Evolutionary conservation across 2,329 filamentous ascomycete genomes (phyloP).

Genomic region (Fusarium cicatricum): DNA sequence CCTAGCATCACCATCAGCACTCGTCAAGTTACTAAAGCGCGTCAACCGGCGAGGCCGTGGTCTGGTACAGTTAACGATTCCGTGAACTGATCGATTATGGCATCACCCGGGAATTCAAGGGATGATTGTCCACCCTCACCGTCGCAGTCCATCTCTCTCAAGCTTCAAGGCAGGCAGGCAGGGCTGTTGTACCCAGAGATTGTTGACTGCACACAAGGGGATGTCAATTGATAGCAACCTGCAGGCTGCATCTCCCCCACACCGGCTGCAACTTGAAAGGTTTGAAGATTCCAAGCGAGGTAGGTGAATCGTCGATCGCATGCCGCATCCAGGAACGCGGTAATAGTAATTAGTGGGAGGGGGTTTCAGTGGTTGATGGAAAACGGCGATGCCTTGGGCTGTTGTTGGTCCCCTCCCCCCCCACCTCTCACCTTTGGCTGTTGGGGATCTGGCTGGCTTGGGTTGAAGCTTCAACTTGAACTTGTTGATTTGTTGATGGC

Average conservation of each 20-base stretch:
- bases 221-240: conserved; percentile 14
- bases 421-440: too few relatives aligned
- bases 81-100: not conserved
- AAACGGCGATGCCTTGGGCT: not conserved
- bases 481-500: not conserved
- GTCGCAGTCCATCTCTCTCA: conserved; percentile 6
- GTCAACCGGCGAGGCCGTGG: conserved; percentile 4
- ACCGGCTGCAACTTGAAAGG: conserved; percentile 20
- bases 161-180: too few relatives aligned
- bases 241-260: conserved; percentile 29
- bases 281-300: conserved; percentile 24
- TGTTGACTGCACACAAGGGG: too few relatives aligned
- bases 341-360: not conserved
- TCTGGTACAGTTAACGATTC: too few relatives aligned
- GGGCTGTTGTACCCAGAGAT: not conserved
- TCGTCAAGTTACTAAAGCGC: not conserved
- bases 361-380: not conserved
- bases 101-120: not conserved
- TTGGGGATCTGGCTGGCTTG: conserved; percentile 7
- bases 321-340: conserved; percentile 14
- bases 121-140: conserved; percentile 9
- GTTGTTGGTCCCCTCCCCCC: too few relatives aligned
- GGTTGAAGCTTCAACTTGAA: not conserved
- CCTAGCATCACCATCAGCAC: too few relatives aligned
- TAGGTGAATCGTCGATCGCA: conserved; percentile 17